phyloP scores from a whole-genome alignment of 2,329 filamentous ascomycete species.

The Amylocarpus encephaloides region DNA sequence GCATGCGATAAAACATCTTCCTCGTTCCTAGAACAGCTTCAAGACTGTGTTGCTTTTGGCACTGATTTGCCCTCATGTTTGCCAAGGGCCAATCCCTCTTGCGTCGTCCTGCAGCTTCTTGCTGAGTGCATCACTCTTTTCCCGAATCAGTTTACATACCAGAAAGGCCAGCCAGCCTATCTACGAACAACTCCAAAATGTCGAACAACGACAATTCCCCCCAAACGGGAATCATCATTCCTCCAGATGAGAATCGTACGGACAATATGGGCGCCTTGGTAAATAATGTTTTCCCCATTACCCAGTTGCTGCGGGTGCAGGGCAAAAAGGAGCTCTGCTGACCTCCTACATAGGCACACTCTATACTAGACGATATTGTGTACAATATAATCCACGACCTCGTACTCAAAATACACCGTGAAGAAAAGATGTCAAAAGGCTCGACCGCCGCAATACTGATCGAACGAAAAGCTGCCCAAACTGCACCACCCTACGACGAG shows the following conservation, averaged over 20 bases:
- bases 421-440: slow-evolving; percentile 70
- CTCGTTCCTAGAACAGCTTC: slow-evolving; percentile 6
- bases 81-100: slow-evolving; percentile 12
- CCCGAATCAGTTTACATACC: slow-evolving; percentile 12
- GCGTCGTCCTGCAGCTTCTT: slow-evolving; percentile 16
- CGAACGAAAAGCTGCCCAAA: slow-evolving; percentile 42
- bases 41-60: not conserved
- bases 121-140: slow-evolving; percentile 19
- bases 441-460: slow-evolving; percentile 57
- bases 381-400: slow-evolving; percentile 73
- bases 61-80: slow-evolving; percentile 7
- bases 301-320: slow-evolving; percentile 11
- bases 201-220: slow-evolving; percentile 25
- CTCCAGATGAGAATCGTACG: slow-evolving; percentile 36
- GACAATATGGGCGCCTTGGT: slow-evolving; percentile 54
- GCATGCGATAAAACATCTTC: slow-evolving; percentile 12
- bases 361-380: slow-evolving; percentile 67
- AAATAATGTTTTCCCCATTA: slow-evolving; percentile 30
- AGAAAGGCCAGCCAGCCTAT: slow-evolving; percentile 8
- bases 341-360: slow-evolving; percentile 43
- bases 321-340: slow-evolving; percentile 14
- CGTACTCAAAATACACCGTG: slow-evolving; percentile 66
- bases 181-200: slow-evolving; percentile 18
- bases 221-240: slow-evolving; percentile 43
- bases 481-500: slow-evolving; percentile 22